Percentiles rank a stretch among this genome's conserved stretches.
Conservation (phyloP, 2,329 filamentous ascomycete genomes). For the Fusarium anthophilum region DNA sequence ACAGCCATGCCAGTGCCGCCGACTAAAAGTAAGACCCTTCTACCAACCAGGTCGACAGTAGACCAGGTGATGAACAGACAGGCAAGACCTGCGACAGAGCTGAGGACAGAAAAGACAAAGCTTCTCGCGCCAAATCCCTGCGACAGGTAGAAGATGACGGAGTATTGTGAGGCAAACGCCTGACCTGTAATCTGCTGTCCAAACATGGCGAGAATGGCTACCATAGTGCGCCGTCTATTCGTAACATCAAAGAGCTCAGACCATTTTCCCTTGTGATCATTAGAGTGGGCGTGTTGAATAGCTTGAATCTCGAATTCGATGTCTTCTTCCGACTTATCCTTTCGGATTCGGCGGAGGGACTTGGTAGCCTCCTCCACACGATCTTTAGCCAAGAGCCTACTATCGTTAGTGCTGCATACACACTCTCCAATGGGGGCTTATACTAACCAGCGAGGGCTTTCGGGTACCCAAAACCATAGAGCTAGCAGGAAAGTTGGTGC, state of each 20-base stretch:
- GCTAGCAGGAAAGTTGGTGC: conserved; percentile 51
- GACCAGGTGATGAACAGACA: conserved; percentile 7
- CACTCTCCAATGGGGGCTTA: too few relatives aligned
- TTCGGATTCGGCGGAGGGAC: neutral
- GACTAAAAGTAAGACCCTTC: neutral
- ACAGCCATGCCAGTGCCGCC: neutral
- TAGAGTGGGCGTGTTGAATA: neutral
- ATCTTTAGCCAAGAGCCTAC: neutral
- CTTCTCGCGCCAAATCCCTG: conserved; percentile 39
- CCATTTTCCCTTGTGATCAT: neutral
- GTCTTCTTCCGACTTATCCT: neutral
- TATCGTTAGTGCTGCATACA: neutral
- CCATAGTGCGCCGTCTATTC: conserved; percentile 16
- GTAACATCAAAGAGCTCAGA: neutral
- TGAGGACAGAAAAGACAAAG: conserved; percentile 41
- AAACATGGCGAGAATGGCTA: conserved; percentile 45
- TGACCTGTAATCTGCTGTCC: conserved; percentile 48
- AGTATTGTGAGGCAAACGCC: conserved; percentile 44
- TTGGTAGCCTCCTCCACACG: neutral
- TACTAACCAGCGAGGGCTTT: conserved; percentile 51
- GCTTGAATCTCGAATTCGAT: neutral
- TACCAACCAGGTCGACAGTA: conserved; percentile 10
- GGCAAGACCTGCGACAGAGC: neutral
- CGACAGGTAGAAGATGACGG: conserved; percentile 44
- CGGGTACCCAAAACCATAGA: conserved; percentile 51